Conservation (phyloP, 345 rosid genomes). For the Eucalyptus globulus region DNA sequence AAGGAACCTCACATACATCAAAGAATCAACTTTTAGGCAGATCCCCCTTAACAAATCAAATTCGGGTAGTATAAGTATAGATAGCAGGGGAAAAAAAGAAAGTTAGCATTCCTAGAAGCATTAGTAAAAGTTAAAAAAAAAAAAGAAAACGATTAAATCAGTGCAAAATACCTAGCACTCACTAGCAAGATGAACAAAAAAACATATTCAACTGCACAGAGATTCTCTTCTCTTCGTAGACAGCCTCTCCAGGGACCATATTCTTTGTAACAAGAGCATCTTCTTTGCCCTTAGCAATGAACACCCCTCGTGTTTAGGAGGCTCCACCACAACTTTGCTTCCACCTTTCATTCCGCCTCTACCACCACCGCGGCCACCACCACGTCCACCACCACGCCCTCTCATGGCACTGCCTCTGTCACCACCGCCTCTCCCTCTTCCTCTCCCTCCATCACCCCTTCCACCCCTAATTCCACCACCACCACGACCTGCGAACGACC, state of each 20-base stretch:
- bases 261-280: slow-evolving; percentile 91
- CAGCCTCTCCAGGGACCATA: slow-evolving; percentile 84
- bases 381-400: slow-evolving; percentile 12
- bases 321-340: slow-evolving; percentile 69
- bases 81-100: too few relatives aligned
- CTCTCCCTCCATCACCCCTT: slow-evolving; percentile 28
- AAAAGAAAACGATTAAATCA: too few relatives aligned
- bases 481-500: slow-evolving; percentile 18
- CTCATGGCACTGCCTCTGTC: slow-evolving; percentile 19
- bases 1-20: too few relatives aligned
- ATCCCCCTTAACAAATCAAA: too few relatives aligned
- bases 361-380: slow-evolving; percentile 28
- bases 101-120: too few relatives aligned
- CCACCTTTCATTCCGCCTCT: slow-evolving; percentile 86
- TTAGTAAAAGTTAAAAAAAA: too few relatives aligned
- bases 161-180: neutral
- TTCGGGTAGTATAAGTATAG: too few relatives aligned
- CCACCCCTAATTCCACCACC: slow-evolving; percentile 31
- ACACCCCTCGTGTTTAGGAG: slow-evolving; percentile 77
- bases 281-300: slow-evolving; percentile 83
- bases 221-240: slow-evolving; percentile 75
- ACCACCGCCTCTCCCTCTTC: slow-evolving; percentile 24
- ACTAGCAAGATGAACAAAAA: neutral
- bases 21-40: too few relatives aligned
- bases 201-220: slow-evolving; percentile 19